Conservation (phyloP, 768 basidiomycete species). For the Podaxis pistillaris region DNA sequence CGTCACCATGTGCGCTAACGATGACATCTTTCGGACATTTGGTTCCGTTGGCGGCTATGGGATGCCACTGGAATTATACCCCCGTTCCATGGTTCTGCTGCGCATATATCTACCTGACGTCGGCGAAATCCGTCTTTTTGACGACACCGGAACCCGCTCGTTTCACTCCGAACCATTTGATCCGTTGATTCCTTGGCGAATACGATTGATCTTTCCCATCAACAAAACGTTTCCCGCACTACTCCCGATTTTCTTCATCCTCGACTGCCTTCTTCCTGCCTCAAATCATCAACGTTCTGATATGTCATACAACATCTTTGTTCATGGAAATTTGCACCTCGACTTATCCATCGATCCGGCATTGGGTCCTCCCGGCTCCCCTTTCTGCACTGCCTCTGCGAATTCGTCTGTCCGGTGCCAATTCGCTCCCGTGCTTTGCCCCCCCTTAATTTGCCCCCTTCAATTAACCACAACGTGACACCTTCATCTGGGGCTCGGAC, state of each 20-base stretch:
- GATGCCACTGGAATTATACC: not conserved
- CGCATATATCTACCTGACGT: not conserved
- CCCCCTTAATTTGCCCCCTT: not conserved
- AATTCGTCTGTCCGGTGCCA: slow-evolving; percentile 14
- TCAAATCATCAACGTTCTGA: not conserved
- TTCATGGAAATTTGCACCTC: not conserved
- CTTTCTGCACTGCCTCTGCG: slow-evolving; percentile 11
- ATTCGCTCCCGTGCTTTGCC: slow-evolving; percentile 11
- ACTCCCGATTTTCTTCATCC: not conserved
- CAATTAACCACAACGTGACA: not conserved
- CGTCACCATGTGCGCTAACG: not conserved
- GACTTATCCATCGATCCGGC: not conserved
- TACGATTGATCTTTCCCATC: not conserved
- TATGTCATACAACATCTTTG: not conserved
- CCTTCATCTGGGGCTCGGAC: not conserved
- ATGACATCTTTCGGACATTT: not conserved
- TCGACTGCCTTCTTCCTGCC: not conserved
- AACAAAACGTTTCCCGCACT: not conserved
- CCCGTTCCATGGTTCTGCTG: not conserved
- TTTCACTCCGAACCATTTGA: not conserved
- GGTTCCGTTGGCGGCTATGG: not conserved
- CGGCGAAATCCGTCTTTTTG: not conserved
- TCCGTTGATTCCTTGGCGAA: not conserved
- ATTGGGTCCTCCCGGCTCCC: not conserved
- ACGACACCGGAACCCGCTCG: not conserved